phyloP scores from a whole-genome alignment of 2,329 filamentous ascomycete species.

The Blastomyces gilchristii region DNA sequence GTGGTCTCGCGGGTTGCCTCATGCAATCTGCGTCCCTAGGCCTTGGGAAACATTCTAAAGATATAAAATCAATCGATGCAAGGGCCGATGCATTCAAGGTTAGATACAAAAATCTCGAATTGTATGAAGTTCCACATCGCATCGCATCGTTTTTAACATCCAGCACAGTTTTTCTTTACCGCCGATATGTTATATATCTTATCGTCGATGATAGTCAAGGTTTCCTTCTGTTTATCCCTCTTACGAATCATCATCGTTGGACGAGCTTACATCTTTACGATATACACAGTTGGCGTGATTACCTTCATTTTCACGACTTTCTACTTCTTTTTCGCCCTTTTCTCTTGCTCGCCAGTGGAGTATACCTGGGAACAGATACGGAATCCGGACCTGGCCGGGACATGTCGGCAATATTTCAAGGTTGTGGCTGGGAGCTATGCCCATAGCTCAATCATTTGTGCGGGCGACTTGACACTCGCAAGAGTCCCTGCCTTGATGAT shows the following conservation, averaged over 20 bases:
- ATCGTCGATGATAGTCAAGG: background rate
- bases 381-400: background rate
- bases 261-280: background rate
- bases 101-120: background rate
- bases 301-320: background rate
- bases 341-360: background rate
- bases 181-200: constrained; percentile 1
- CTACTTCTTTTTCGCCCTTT: constrained; percentile 3
- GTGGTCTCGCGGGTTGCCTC: background rate
- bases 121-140: background rate
- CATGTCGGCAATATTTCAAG: constrained; percentile 2
- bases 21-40: background rate
- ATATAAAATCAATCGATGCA: background rate
- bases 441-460: background rate
- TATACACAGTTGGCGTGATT: background rate
- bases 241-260: background rate
- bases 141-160: background rate
- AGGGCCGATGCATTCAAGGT: background rate
- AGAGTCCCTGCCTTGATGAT: background rate
- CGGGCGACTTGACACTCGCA: background rate
- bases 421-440: background rate
- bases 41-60: background rate
- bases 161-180: background rate
- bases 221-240: background rate
- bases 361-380: background rate